Percentiles rank a stretch among this genome's conserved stretches.
Evolutionary conservation across 768 basidiomycete genomes (phyloP).

Genomic region (Chiua virens): DNA sequence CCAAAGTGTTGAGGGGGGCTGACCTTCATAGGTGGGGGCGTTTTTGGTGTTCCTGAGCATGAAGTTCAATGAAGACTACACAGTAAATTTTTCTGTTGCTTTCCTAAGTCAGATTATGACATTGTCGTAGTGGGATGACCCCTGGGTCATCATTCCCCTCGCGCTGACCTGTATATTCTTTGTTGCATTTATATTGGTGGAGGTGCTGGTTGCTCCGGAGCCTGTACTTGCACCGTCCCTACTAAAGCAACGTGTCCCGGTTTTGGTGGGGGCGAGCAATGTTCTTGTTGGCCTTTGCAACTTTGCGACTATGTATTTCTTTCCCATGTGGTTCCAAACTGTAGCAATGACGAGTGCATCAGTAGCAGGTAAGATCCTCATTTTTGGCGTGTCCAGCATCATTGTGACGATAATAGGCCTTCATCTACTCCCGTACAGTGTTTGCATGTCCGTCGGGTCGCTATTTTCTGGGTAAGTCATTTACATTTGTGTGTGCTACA

Average conservation of each 20-base stretch:
- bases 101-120: conserved; percentile 5
- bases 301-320: conserved; percentile 75
- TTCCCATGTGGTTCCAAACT: conserved; percentile 84
- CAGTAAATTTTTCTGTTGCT: conserved; percentile 38
- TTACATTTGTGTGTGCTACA: not conserved
- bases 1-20: not conserved
- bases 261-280: conserved; percentile 70
- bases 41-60: conserved; percentile 66
- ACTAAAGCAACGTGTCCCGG: conserved; percentile 63
- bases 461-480: conserved; percentile 47
- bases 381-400: not conserved
- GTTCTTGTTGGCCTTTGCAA: conserved; percentile 75
- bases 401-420: conserved; percentile 35
- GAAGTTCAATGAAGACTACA: too few relatives aligned
- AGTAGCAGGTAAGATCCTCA: conserved; percentile 49
- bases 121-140: conserved; percentile 51
- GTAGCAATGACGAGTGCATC: conserved; percentile 69
- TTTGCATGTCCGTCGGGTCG: conserved; percentile 47
- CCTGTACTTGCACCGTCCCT: conserved; percentile 71
- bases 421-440: conserved; percentile 51
- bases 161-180: conserved; percentile 43
- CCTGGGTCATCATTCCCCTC: conserved; percentile 54
- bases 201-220: conserved; percentile 63
- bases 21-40: conserved; percentile 46
- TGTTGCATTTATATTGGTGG: conserved; percentile 58